These are phyloP conservation scores for Phialophora macrospora DNA, from an alignment of 2,329 filamentous ascomycete species.

Conservation along the genomic window DNA sequence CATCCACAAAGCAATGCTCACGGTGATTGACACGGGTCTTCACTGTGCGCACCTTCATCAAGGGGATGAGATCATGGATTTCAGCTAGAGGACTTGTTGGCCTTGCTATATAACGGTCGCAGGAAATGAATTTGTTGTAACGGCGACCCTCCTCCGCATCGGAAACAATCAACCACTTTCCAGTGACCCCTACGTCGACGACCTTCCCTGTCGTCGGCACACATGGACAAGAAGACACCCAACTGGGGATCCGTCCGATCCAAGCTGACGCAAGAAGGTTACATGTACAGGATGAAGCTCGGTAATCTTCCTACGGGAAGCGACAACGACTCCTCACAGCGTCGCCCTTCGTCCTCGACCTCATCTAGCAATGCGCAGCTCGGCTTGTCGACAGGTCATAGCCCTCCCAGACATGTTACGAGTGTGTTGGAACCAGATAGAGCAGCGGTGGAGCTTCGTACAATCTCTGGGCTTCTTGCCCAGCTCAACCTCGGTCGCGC, in stretches of 20 bases:
- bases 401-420: not conserved
- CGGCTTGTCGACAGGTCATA: not conserved
- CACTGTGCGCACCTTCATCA: not conserved
- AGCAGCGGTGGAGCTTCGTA: constrained; percentile 3
- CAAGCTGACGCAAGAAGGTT: constrained; percentile 18
- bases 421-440: not conserved
- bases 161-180: not conserved
- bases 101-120: constrained; percentile 7
- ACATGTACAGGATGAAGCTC: constrained; percentile 22
- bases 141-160: not conserved
- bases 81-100: not conserved
- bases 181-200: not conserved
- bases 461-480: constrained; percentile 14
- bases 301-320: constrained; percentile 9
- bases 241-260: constrained; percentile 19
- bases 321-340: constrained; percentile 4
- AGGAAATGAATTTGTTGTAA: not conserved
- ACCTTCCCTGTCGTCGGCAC: not conserved
- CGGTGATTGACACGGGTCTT: not conserved
- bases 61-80: not conserved
- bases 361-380: constrained; percentile 7
- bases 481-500: constrained; percentile 12
- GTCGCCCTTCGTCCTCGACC: constrained; percentile 5
- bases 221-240: constrained; percentile 12
- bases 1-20: not conserved